A percentile compares a stretch with the other conserved stretches of the same genome.
phyloP scores from a whole-genome alignment of 1,284 basidiomycete species.

The Tilletiaria anomala region DNA sequence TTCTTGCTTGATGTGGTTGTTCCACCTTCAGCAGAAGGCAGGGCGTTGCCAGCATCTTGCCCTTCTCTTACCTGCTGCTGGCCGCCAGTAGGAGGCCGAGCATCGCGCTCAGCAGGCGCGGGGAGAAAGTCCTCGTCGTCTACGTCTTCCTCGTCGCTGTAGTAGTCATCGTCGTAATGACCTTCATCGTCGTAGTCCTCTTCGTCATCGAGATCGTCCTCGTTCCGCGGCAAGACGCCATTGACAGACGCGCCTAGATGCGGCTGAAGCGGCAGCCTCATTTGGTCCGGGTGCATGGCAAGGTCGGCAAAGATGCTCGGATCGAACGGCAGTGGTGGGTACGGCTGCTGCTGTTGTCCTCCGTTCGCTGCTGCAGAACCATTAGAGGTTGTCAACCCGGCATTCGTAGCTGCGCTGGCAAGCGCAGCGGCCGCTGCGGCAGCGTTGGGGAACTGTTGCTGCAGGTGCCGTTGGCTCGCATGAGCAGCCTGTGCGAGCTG shows the following conservation, averaged over 20 bases:
- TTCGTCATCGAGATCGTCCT: too few relatives aligned
- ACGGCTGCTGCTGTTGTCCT: too few relatives aligned
- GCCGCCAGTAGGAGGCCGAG: too few relatives aligned
- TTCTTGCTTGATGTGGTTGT: slow-evolving; percentile 7
- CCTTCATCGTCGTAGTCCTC: slow-evolving; percentile 16
- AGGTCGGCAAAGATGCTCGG: slow-evolving; percentile 34
- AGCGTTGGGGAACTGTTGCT: too few relatives aligned
- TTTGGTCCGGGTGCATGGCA: slow-evolving; percentile 22
- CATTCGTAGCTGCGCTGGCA: too few relatives aligned
- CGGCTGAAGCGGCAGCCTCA: slow-evolving; percentile 20
- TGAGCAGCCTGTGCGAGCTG: slow-evolving; percentile 37
- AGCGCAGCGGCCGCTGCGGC: too few relatives aligned
- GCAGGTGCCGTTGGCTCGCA: slow-evolving; percentile 34
- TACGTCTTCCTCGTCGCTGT: slow-evolving; percentile 29
- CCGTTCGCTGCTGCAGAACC: too few relatives aligned
- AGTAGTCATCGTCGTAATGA: slow-evolving; percentile 16
- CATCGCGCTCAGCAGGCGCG: too few relatives aligned
- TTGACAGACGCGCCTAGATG: slow-evolving; percentile 7
- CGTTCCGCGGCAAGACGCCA: background rate
- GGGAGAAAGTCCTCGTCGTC: too few relatives aligned
- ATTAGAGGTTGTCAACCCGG: too few relatives aligned
- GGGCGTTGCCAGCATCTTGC: background rate
- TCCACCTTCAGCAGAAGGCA: slow-evolving; percentile 4
- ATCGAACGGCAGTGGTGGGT: slow-evolving; percentile 29
- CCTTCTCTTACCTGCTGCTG: background rate